These are phyloP conservation scores for Viola odorata DNA, from an alignment of 345 rosid species.

Conservation along the genomic window DNA sequence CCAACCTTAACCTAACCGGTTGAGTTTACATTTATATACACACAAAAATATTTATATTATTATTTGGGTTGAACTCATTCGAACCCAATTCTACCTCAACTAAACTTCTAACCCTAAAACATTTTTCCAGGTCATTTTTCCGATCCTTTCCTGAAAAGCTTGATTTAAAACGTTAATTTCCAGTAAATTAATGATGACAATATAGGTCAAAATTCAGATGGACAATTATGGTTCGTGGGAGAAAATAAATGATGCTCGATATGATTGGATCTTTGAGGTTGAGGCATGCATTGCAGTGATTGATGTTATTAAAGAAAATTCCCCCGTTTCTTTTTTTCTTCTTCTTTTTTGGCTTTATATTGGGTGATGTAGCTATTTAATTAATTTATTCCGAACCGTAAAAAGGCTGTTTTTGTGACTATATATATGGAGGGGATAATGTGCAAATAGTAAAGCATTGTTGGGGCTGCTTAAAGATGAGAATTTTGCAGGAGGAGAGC, in stretches of 20 bases:
- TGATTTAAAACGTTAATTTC: too few relatives aligned
- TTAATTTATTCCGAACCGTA: slow-evolving; percentile 14
- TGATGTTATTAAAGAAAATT: not conserved
- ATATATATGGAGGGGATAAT: slow-evolving; percentile 24
- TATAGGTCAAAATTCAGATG: too few relatives aligned
- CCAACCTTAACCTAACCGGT: too few relatives aligned
- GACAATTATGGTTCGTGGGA: too few relatives aligned
- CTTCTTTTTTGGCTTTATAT: not conserved
- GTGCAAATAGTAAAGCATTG: slow-evolving; percentile 28
- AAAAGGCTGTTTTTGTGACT: slow-evolving; percentile 42
- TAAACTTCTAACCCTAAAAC: too few relatives aligned
- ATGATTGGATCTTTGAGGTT: not conserved
- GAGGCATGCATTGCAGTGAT: not conserved
- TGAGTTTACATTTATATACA: too few relatives aligned
- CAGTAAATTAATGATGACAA: too few relatives aligned
- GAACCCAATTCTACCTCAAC: too few relatives aligned
- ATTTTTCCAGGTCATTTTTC: too few relatives aligned
- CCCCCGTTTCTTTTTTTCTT: not conserved
- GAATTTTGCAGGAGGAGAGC: slow-evolving; percentile 26
- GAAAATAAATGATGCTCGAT: not conserved
- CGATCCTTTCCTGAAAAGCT: too few relatives aligned
- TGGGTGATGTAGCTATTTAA: not conserved
- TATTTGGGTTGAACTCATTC: too few relatives aligned
- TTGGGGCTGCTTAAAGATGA: slow-evolving; percentile 40
- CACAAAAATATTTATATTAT: too few relatives aligned